phyloP scores from a whole-genome alignment of 1,284 basidiomycete species.

The Boletus semigastroideus region DNA sequence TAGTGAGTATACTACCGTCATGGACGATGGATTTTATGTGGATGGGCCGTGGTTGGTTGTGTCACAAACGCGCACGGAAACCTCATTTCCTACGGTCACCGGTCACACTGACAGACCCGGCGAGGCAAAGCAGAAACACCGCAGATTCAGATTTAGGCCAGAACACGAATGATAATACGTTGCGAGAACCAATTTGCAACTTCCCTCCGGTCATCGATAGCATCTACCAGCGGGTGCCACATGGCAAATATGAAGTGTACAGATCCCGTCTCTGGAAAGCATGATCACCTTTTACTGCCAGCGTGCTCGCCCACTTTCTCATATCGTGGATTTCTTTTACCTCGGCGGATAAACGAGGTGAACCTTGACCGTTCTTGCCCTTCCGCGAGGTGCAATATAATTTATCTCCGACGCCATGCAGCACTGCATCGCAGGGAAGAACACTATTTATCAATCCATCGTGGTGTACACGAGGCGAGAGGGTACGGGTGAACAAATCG shows the following conservation, averaged over 20 bases:
- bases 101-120: slow-evolving; percentile 33
- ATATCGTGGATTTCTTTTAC: slow-evolving; percentile 6
- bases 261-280: slow-evolving; percentile 6
- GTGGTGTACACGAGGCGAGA: slow-evolving; percentile 35
- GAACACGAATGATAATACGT: slow-evolving; percentile 28
- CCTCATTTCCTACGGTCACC: slow-evolving; percentile 41
- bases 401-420: slow-evolving; percentile 35
- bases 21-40: slow-evolving; percentile 32
- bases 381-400: slow-evolving; percentile 18
- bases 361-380: slow-evolving; percentile 15
- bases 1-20: slow-evolving; percentile 16
- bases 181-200: slow-evolving; percentile 15
- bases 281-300: slow-evolving; percentile 1
- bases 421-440: slow-evolving; percentile 29
- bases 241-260: slow-evolving; percentile 16
- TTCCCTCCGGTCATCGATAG: slow-evolving; percentile 3
- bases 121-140: slow-evolving; percentile 41
- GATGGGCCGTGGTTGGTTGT: slow-evolving; percentile 27
- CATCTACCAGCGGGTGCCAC: slow-evolving; percentile 10
- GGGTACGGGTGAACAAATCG: slow-evolving; percentile 19
- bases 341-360: slow-evolving; percentile 23
- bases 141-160: slow-evolving; percentile 16
- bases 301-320: slow-evolving; percentile 5
- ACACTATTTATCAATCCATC: slow-evolving; percentile 24
- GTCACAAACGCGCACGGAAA: slow-evolving; percentile 37